Evolutionary conservation across 768 basidiomycete species (phyloP), one percentile per base, ranked within the genome.

Genomic region (Cubamyces sp.): DNA sequence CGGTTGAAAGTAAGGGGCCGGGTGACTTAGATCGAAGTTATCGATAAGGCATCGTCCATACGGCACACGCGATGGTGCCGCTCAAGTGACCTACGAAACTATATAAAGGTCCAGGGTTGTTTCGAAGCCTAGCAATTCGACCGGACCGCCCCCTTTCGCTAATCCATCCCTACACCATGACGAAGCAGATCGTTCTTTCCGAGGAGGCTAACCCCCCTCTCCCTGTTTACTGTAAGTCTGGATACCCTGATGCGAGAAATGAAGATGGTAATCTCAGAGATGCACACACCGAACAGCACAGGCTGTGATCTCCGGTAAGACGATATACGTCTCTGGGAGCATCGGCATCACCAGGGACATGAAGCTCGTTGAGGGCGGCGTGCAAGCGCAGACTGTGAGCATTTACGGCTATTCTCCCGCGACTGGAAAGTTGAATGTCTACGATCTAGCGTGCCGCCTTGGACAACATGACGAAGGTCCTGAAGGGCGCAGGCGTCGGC

Each of bases 251-350:
- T 12, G 2, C 19, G 9, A 39, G 4, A 5, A 5, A 14, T 21
- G n/a, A 18, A 23, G 25, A 3, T 5, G 21, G 19, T 3, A 25
- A 12, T 12, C 3, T 5, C 8, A 15, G 46, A 64, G 43, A 21
- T 7, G 16, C 30, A n/a, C 47, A 8, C 11, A 34, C 34, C n/a
- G n/a, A 52, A n/a, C 62, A 77, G 76, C 77, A 19, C 78, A 79
- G 61, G 78, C 70, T 1, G 70, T 75, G n/a, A 68, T 76, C 46
- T 77, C 76, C 5, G 67, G 66, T 18, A 70, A 73, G 12, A 71
- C 57, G 8, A 70, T 79, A 14, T 80, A 79, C n/a, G 74, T 77
- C 25, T 80, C 78, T 11, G 78, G 79, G 1, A 78, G 70, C 65
- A 72, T 80, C 50, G 79, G 79, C 18, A 73, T 69, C 52, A 67